phyloP scores from a whole-genome alignment of 768 basidiomycete genomes.

The Psilocybe subaeruginosa region DNA sequence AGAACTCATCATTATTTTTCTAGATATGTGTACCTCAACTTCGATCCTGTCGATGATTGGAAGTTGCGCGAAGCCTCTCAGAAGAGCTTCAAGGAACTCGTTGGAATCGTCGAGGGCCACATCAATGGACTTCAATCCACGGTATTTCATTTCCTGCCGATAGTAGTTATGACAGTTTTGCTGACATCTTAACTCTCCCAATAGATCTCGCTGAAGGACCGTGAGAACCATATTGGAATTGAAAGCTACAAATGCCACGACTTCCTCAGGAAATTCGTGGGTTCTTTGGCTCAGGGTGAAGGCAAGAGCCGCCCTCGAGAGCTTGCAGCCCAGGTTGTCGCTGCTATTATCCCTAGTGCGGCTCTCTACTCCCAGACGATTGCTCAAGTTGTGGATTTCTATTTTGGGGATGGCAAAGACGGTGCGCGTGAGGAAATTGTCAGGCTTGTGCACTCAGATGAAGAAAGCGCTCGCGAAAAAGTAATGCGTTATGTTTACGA shows the following conservation, averaged over 20 bases:
- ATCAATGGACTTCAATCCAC: slow-evolving; percentile 27
- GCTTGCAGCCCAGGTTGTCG: slow-evolving; percentile 53
- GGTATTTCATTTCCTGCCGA: slow-evolving; percentile 19
- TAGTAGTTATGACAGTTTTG: background rate
- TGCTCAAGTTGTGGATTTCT: slow-evolving; percentile 62
- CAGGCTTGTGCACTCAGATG: slow-evolving; percentile 29
- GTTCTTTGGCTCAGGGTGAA: slow-evolving; percentile 16
- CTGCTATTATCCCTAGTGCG: slow-evolving; percentile 57
- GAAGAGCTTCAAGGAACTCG: slow-evolving; percentile 31
- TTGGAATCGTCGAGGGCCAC: slow-evolving; percentile 30
- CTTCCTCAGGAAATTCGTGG: slow-evolving; percentile 35
- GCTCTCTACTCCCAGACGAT: slow-evolving; percentile 59
- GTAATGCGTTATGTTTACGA: slow-evolving; percentile 48
- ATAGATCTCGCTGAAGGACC: slow-evolving; percentile 15
- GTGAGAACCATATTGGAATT: slow-evolving; percentile 18
- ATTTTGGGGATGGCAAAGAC: slow-evolving; percentile 42
- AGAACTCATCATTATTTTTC: slow-evolving; percentile 14
- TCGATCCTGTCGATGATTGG: slow-evolving; percentile 50
- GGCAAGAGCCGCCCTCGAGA: slow-evolving; percentile 25
- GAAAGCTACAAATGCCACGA: slow-evolving; percentile 27
- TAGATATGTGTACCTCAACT: slow-evolving; percentile 48
- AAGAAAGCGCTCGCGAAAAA: slow-evolving; percentile 25
- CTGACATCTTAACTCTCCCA: slow-evolving; percentile 8
- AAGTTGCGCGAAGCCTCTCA: slow-evolving; percentile 43
- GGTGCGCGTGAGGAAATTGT: slow-evolving; percentile 43